phyloP scores from a whole-genome alignment of 1,284 basidiomycete species.

The Cutaneotrichosporon cavernicola region DNA sequence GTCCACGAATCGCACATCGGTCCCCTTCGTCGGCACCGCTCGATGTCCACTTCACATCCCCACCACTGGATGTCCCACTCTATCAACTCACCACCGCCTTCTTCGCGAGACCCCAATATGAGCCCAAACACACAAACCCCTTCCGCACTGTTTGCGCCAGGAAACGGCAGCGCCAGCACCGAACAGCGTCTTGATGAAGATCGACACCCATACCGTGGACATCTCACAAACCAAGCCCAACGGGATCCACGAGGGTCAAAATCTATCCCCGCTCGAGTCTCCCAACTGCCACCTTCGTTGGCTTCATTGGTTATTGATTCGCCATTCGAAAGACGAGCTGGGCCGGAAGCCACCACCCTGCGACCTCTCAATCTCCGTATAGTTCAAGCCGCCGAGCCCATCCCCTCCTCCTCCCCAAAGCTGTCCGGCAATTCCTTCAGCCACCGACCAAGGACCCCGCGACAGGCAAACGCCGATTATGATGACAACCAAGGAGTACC shows the following conservation, averaged over 20 bases:
- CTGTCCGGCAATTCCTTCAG: neutral
- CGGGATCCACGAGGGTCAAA: neutral
- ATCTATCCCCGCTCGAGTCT: neutral
- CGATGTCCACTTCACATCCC: neutral
- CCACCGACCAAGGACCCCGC: neutral
- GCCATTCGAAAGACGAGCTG: neutral
- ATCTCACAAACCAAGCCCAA: neutral
- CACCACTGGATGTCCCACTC: neutral
- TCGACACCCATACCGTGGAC: neutral
- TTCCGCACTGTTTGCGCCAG: neutral
- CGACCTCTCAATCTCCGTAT: neutral
- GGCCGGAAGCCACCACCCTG: neutral
- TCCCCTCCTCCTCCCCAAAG: neutral
- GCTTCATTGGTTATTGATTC: conserved; percentile 1
- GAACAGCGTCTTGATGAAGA: neutral
- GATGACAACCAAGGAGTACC: neutral
- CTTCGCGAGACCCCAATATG: neutral
- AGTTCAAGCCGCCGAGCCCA: neutral
- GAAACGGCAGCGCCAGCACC: neutral
- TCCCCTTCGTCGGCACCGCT: neutral
- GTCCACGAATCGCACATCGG: neutral
- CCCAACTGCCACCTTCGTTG: conserved; percentile 4
- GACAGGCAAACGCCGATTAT: neutral
- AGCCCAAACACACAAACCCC: neutral
- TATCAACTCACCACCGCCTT: neutral